A percentile compares a stretch with the other conserved stretches of the same genome.
These are phyloP conservation scores for Daucus carota DNA, from an alignment of 129 eudicot species.

Conservation along the genomic window DH1_v3.0 NC_030383.2:61143501-61144000, in stretches of 20 bases:
- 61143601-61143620: too few relatives aligned
- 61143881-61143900: background rate
- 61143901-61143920: background rate
- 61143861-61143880: background rate
- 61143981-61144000: conserved; percentile 20
- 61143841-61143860: background rate
- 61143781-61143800: background rate
- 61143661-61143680: too few relatives aligned
- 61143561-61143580: too few relatives aligned
- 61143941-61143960: background rate
- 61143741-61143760: background rate
- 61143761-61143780: background rate
- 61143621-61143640: too few relatives aligned
- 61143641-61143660: too few relatives aligned
- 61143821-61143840: background rate
- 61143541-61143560: too few relatives aligned
- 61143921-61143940: background rate
- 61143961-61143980: background rate
- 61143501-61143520: too few relatives aligned
- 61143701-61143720: background rate
- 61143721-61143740: too few relatives aligned
- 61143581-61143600: too few relatives aligned
- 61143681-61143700: too few relatives aligned
- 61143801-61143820: background rate
- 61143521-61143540: too few relatives aligned